Conservation (phyloP, 305 asterid genomes). For the Fraxinus platypoda region DNA sequence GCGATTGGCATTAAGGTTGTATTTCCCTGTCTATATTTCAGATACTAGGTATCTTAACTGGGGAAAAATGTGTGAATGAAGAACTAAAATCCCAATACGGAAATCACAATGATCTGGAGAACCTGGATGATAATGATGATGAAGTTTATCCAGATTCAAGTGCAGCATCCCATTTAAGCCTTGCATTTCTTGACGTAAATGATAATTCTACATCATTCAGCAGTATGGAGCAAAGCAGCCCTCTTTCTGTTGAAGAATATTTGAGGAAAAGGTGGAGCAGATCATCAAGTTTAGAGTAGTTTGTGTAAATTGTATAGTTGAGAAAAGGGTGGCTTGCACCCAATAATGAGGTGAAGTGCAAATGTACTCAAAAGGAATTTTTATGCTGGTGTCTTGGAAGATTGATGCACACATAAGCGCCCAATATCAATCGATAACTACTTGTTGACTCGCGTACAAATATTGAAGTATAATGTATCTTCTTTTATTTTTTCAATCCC, state of each 20-base stretch:
- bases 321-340: constrained; percentile 21
- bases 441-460: not conserved
- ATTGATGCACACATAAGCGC: not conserved
- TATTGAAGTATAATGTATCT: not conserved
- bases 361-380: constrained; percentile 14
- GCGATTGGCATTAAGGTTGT: not conserved
- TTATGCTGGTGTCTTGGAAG: not conserved
- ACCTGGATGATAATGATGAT: constrained; percentile 62
- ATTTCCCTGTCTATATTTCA: constrained; percentile 20
- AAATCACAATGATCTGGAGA: constrained; percentile 30
- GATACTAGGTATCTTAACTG: constrained; percentile 62
- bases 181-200: constrained; percentile 70
- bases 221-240: constrained; percentile 72
- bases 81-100: constrained; percentile 14
- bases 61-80: constrained; percentile 40
- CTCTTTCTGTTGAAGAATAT: constrained; percentile 68
- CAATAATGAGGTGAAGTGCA: constrained; percentile 38
- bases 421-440: not conserved
- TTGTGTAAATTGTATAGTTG: not conserved
- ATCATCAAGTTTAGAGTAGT: constrained; percentile 66
- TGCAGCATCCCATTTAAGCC: constrained; percentile 74
- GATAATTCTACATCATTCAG: constrained; percentile 58
- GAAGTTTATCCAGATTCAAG: constrained; percentile 92
- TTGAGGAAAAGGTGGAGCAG: constrained; percentile 70
- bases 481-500: too few species aligned